A percentile compares a stretch with the other conserved stretches of the same genome.
These are phyloP conservation scores for Fusarium dimerum DNA, from an alignment of 2,329 filamentous ascomycete species.

Conservation along the genomic window DNA sequence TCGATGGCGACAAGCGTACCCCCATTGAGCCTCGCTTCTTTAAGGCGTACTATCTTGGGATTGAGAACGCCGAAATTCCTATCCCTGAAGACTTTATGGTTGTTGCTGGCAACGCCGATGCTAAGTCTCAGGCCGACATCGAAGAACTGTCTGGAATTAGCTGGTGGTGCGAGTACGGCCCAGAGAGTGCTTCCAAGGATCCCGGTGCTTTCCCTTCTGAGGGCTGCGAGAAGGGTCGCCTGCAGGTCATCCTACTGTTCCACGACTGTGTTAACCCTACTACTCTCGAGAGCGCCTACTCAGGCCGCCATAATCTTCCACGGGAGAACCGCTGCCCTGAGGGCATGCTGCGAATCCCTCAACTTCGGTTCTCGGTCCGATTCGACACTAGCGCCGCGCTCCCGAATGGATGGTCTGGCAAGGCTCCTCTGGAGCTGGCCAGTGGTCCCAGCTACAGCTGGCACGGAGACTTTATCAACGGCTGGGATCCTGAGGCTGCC, in stretches of 20 bases:
- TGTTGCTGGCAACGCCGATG: too few relatives aligned
- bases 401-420: slow-evolving; percentile 43
- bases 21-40: too few relatives aligned
- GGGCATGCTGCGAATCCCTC: slow-evolving; percentile 45
- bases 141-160: too few relatives aligned
- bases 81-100: too few relatives aligned
- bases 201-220: slow-evolving; percentile 32
- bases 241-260: slow-evolving; percentile 28
- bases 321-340: slow-evolving; percentile 38
- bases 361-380: slow-evolving; percentile 47
- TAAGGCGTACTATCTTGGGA: too few relatives aligned
- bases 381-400: slow-evolving; percentile 43
- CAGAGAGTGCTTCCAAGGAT: too few relatives aligned
- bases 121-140: too few relatives aligned
- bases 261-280: slow-evolving; percentile 25
- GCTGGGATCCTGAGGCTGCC: slow-evolving; percentile 44
- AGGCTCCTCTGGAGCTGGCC: slow-evolving; percentile 42
- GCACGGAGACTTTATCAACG: slow-evolving; percentile 50
- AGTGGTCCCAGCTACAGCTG: slow-evolving; percentile 40
- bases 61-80: too few relatives aligned
- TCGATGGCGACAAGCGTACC: too few relatives aligned
- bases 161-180: too few relatives aligned
- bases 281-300: slow-evolving; percentile 23
- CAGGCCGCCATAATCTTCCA: slow-evolving; percentile 10
- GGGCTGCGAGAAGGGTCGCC: slow-evolving; percentile 19